phyloP scores from a whole-genome alignment of 129 eudicot genomes.

The Ambrosia trifida region DNA sequence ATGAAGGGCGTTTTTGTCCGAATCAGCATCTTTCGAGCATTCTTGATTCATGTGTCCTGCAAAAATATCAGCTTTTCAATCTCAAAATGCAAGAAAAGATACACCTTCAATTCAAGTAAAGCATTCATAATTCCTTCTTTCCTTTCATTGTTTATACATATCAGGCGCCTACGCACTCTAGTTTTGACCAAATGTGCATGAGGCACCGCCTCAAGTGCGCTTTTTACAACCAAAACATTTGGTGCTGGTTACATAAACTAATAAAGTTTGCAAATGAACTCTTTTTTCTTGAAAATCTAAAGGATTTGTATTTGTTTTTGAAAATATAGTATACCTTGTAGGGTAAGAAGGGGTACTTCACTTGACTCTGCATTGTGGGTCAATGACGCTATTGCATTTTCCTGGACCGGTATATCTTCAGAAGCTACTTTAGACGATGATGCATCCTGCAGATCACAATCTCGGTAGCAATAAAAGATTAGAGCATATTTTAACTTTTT shows the following conservation, averaged over 20 bases:
- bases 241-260: conserved; percentile 12
- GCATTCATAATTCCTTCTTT: too few species aligned
- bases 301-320: conserved; percentile 4
- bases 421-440: conserved; percentile 15
- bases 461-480: neutral
- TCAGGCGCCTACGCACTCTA: too few species aligned
- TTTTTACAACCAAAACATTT: neutral
- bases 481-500: conserved; percentile 9
- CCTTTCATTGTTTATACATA: too few species aligned
- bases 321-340: conserved; percentile 8
- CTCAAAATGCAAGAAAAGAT: neutral
- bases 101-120: neutral
- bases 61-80: neutral
- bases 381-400: neutral
- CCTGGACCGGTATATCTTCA: neutral
- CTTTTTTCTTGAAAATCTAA: neutral
- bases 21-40: neutral
- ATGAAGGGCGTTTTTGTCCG: conserved; percentile 2
- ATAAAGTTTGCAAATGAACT: neutral
- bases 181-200: too few species aligned
- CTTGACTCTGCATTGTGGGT: conserved; percentile 19
- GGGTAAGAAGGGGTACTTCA: conserved; percentile 5
- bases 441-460: conserved; percentile 18
- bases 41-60: conserved; percentile 6
- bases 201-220: too few species aligned